These are phyloP conservation scores for Phlyctochytrium planicorne DNA, from an alignment of 192 early-diverging fungal genomes.

Conservation along the genomic window DNA sequence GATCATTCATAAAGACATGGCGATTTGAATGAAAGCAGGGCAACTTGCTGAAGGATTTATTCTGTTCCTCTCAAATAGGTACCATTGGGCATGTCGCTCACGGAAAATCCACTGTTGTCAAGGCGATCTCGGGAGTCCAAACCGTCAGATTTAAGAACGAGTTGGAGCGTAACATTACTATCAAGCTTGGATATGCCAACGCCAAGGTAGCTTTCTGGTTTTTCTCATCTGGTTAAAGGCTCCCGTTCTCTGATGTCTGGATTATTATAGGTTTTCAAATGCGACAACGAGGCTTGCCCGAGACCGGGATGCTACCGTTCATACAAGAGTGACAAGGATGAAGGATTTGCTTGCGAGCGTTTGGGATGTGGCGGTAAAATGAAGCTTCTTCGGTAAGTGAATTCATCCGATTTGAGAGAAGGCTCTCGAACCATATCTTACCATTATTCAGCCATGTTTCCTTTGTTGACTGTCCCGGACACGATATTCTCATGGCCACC, in stretches of 20 bases:
- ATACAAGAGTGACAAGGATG: slow-evolving; percentile 76
- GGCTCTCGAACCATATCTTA: slow-evolving; percentile 2
- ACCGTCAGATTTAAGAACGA: slow-evolving; percentile 98
- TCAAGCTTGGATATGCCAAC: slow-evolving; percentile 99
- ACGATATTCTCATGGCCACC: slow-evolving; percentile 99
- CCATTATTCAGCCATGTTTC: slow-evolving; percentile 76
- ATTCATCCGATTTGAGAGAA: background rate
- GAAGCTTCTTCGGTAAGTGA: slow-evolving; percentile 68
- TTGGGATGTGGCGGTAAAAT: slow-evolving; percentile 81
- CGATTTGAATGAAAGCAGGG: no score
- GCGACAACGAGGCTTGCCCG: slow-evolving; percentile 87
- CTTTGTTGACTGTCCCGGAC: slow-evolving; percentile 98
- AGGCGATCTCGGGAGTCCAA: slow-evolving; percentile 96
- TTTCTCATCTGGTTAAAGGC: background rate
- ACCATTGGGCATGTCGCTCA: slow-evolving; percentile 99
- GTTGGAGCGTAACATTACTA: slow-evolving; percentile 98
- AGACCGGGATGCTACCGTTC: slow-evolving; percentile 96
- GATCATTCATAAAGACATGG: no score
- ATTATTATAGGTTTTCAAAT: slow-evolving; percentile 91
- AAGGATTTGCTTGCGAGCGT: slow-evolving; percentile 86
- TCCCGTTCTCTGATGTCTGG: background rate
- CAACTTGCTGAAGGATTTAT: no score
- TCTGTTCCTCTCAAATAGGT: slow-evolving; percentile 44
- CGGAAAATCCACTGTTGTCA: slow-evolving; percentile 99
- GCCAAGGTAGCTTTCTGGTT: slow-evolving; percentile 69